Base-by-base conservation (phyloP, 768 basidiomycete genomes). In the Tylopilus vinaceipallidus region DNA sequence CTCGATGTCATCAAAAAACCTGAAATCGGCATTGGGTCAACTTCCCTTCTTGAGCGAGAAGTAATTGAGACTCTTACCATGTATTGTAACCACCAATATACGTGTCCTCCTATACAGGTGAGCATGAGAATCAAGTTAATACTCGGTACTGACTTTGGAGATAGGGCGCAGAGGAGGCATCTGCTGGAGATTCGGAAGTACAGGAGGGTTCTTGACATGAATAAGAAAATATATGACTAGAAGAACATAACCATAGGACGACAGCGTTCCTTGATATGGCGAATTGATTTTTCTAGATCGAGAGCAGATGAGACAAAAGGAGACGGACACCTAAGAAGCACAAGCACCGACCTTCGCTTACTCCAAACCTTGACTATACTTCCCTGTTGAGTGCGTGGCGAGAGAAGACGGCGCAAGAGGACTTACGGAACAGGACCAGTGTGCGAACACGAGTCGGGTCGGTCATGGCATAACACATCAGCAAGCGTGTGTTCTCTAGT, bases 1-100 rank as follows among this genome's bases (percentile, higher is more conserved):
- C 62, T 97, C 93, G 63, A 95, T 86, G 69, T 99, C 95, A 73
- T 98, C 95, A 65, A 98, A 99, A 74, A 99, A 98, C 82, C 88
- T 90, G 47, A 10, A 24, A 35, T 9, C 27, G 19, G 50, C 20
- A 49, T 39, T 17, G 55, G 29, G 35, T 33, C 60, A 61, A 51
- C 49, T n/a, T 24, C 16, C 13, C n/a, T 6, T 7, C n/a, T n/a
- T n/a, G n/a, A n/a, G 49, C 44, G 55, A 60, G 37, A 53, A 26
- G 39, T 23, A 13, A 32, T 19, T 13, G 20, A n/a, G 30, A 38
- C 22, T 61, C 73, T 47, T 45, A 84, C 90, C 92, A 92, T 61
- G 84, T 85, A 70, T 93, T 91, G 73, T 85, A 78, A 54, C 83
- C 91, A 55, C 81, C 81, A 51, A 92, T 75, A 70, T 89, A 83